Base-by-base conservation (phyloP, 1,139 yeast genomes). In the Kodamaea suecica region DNA sequence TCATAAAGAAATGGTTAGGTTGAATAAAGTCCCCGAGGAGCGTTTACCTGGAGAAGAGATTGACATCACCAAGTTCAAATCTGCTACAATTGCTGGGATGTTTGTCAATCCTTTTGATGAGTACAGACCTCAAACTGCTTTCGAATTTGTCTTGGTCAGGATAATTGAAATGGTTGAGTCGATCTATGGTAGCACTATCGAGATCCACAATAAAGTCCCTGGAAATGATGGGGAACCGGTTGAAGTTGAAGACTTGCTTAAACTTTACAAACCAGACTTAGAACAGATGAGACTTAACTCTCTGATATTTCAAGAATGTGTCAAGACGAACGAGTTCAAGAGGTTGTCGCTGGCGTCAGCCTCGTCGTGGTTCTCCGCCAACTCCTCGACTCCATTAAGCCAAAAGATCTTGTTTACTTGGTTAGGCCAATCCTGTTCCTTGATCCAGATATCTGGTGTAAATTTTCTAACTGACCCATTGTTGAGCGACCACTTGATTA, bases 21-120 rank as follows among this genome's bases (percentile, higher is more conserved):
- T 25, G 28, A 25, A 25, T 13, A 6, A 17, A 8, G 11, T 5
- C 3, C 31, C 24, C 7, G 15, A 28, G 17, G 17, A 14, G 11
- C 13, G 6, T 3, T 17, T 28, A 17, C 11, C 17, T 25, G 29
- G 16, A 3, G 45, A 32, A 2, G 46, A 40, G 14, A 34, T 50
- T n/a, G 61, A 59, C 33, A 44, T 52, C 14, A 35, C 54, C 36
- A 61, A 57, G 44, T 78, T 67, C 50, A 62, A 60, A 30, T 63
- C 76, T 1, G 70, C 87, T 39, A 72, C 75, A 7, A 72, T 90
- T 0, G 76, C 78, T 8, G 97, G 97, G 5, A 69, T 88, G 53
- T 90, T 76, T 59, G 94, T 86, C 36, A 90, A 90, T 52, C 97
- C 97, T 2, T 90, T 90, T 53, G 75, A 74, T n/a, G 96, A 90